A percentile compares a stretch with the other conserved stretches of the same genome.
Evolutionary conservation across 192 early-diverging fungal genomes (phyloP).

Genomic region (Dimargaris cristalligena): DNA sequence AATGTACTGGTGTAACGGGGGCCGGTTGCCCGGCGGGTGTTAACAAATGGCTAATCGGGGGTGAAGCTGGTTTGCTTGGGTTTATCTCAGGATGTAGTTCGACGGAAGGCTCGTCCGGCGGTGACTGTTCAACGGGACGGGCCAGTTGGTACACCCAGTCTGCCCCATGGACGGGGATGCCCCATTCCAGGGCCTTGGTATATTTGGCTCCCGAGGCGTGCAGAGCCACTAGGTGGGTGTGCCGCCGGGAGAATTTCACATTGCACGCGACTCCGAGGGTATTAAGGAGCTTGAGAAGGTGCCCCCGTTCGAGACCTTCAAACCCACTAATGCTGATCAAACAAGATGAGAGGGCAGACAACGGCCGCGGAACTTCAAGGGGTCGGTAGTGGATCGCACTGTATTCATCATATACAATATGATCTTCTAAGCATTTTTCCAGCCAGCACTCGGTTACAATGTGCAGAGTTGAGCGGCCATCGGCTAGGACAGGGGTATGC

Average conservation of each 20-base stretch:
- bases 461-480: conserved; percentile 9
- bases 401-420: conserved; percentile 19
- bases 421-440: conserved; percentile 32
- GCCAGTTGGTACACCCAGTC: conserved; percentile 29
- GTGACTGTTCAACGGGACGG: conserved; percentile 2
- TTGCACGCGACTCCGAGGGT: conserved; percentile 28
- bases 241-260: conserved; percentile 34
- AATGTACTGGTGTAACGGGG: background rate
- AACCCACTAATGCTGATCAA: conserved; percentile 37
- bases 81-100: background rate
- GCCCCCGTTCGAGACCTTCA: conserved; percentile 34
- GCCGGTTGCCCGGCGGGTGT: background rate
- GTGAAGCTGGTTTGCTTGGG: background rate
- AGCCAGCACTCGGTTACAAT: conserved; percentile 44
- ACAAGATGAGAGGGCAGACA: conserved; percentile 3
- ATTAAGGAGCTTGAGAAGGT: conserved; percentile 27
- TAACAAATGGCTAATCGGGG: background rate
- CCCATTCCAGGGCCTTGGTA: conserved; percentile 55
- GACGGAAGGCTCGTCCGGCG: background rate
- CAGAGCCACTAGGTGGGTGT: conserved; percentile 53
- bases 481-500: background rate
- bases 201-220: conserved; percentile 49
- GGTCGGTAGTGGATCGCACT: conserved; percentile 22
- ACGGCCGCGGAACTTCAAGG: background rate
- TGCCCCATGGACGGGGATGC: conserved; percentile 42